Evolutionary conservation across 768 basidiomycete genomes (phyloP), one percentile per base, ranked within the genome.

Genomic region (Lentinula boryana): DNA sequence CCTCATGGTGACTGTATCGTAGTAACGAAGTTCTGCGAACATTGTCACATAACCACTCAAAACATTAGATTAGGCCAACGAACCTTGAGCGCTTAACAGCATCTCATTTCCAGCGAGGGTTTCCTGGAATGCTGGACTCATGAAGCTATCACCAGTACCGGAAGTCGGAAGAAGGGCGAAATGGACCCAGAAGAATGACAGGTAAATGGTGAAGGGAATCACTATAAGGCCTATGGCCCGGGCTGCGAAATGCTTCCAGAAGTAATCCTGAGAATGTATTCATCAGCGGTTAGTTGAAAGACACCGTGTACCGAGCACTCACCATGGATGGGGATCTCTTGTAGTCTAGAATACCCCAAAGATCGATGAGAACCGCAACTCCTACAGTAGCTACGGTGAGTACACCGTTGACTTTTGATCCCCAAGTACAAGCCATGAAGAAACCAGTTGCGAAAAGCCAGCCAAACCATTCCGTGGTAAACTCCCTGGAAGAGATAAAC

Each of bases 91-190:
- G 68, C 93, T 93, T 63, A 98, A 71, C 60, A 98, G 75, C 74
- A 99, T 79, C 68, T 98, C 95, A 66, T 97, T 99, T 33, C 94
- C 95, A 21, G 80, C 73, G 55, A 99, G 78, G 16, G 95, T 97
- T 75, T 98, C 95, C 74, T 99, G 97, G 85, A 99, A 99, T 4
- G 87, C 88, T 5, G 97, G 95, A 70, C 91, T 94, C 97, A 98
- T 98, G 78, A 98, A 99, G 41, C 81, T 79, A 69, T 98, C 97
- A 5, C 97, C 97, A 35, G 95, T 83, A 27, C 97, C 97, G 10
- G 95, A 95, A 64, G 87, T 82, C 7, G 78, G 90, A 65, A 98
- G 85, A 63, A 98, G 80, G 31, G 88, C 79, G 69, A 99, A 96
- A 73, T 99, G 97, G 27, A 97, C 75, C 75, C 90, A 99, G 82